Evolutionary conservation across 371 early-diverging fungal genomes (phyloP).

Genomic region (Mucor plumbeus): DNA sequence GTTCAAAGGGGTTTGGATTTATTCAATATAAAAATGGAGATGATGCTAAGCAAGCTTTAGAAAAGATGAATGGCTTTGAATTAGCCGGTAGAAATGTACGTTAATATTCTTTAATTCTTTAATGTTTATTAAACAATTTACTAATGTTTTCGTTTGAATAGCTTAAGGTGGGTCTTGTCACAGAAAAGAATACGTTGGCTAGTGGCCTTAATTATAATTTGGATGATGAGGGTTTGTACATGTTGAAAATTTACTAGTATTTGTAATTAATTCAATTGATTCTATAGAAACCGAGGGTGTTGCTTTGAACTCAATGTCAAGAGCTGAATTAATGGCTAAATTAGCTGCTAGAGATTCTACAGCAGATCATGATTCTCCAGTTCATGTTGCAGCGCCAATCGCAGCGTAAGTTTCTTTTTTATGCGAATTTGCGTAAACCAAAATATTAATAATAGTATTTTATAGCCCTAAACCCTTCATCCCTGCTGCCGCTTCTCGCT

Average conservation of each 20-base stretch:
- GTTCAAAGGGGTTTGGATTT: conserved; percentile 88
- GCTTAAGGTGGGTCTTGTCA: conserved; percentile 84
- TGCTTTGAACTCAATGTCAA: conserved; percentile 73
- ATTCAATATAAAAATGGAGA: conserved; percentile 77
- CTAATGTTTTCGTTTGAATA: conserved; percentile 26
- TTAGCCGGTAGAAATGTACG: conserved; percentile 49
- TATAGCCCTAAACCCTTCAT: conserved; percentile 50
- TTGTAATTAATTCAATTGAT: too few species aligned
- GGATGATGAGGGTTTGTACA: conserved; percentile 61
- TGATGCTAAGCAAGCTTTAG: conserved; percentile 84
- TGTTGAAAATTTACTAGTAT: background rate
- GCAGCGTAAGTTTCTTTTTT: conserved; percentile 27
- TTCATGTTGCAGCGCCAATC: conserved; percentile 11
- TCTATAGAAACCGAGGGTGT: conserved; percentile 70
- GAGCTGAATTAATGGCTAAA: conserved; percentile 89
- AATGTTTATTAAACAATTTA: conserved; percentile 7
- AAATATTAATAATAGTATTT: background rate
- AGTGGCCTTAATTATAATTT: conserved; percentile 40
- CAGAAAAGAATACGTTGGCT: conserved; percentile 61
- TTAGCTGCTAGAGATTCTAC: conserved; percentile 62
- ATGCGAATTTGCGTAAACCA: background rate
- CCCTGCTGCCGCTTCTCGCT: conserved; percentile 53
- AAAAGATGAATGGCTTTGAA: conserved; percentile 88
- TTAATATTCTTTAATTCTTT: background rate
- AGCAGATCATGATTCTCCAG: conserved; percentile 1